phyloP scores from a whole-genome alignment of 2,329 filamentous ascomycete genomes.

The Sporothrix schenckii region DNA sequence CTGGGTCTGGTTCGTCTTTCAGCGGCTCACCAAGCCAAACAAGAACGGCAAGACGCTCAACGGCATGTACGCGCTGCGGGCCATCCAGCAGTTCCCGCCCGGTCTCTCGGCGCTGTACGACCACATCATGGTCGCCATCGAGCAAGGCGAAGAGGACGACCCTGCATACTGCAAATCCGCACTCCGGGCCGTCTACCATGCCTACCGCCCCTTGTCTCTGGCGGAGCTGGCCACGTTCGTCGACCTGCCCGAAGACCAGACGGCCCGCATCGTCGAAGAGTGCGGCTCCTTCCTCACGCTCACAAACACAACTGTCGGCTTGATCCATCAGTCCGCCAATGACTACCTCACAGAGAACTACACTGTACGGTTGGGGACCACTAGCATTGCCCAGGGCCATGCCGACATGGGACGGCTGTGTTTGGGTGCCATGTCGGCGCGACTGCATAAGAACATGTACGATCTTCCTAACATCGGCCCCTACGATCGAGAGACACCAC shows the following conservation, averaged over 20 bases:
- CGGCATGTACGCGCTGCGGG: conserved; percentile 6
- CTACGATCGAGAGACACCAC: not conserved
- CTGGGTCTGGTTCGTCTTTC: conserved; percentile 26
- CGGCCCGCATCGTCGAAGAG: conserved; percentile 8
- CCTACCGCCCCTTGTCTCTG: conserved; percentile 17
- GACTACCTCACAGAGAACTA: conserved; percentile 21
- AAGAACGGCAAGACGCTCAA: not conserved
- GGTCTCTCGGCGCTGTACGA: conserved; percentile 19
- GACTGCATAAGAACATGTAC: conserved; percentile 28
- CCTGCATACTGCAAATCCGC: not conserved
- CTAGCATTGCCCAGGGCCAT: not conserved
- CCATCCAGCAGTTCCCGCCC: not conserved
- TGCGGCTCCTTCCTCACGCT: conserved; percentile 26
- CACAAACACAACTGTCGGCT: not conserved
- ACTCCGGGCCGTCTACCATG: conserved; percentile 14
- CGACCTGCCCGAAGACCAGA: not conserved
- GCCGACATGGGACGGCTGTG: not conserved
- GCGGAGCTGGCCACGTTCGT: conserved; percentile 10
- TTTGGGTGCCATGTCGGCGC: not conserved
- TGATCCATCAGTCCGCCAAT: conserved; percentile 22
- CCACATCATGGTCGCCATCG: conserved; percentile 22
- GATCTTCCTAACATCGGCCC: not conserved
- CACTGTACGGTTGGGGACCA: not conserved
- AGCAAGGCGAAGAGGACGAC: not conserved
- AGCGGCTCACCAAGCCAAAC: conserved; percentile 4